A percentile compares a stretch with the other conserved stretches of the same genome.
phyloP scores from a whole-genome alignment of 2,329 filamentous ascomycete species.

The Nakataea oryzae region DNA sequence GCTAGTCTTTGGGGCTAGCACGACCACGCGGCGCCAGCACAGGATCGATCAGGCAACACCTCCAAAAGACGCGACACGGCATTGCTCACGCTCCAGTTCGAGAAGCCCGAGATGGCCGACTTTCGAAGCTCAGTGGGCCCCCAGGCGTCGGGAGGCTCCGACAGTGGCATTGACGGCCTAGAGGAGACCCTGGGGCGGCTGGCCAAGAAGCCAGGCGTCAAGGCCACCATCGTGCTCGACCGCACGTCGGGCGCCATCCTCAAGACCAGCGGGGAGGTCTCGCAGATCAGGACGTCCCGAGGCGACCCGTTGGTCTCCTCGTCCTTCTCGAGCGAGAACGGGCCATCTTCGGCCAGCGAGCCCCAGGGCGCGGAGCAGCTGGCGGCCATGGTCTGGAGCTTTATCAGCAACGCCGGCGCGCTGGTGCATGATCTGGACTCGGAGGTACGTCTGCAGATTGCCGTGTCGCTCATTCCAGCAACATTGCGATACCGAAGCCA shows the following conservation, averaged over 20 bases:
- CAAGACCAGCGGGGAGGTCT: conserved; percentile 60
- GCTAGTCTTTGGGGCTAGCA: no score
- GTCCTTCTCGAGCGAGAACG: conserved; percentile 1
- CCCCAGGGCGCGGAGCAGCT: conserved; percentile 54
- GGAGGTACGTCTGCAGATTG: conserved; percentile 38
- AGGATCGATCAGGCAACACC: neutral
- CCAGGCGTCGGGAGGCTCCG: neutral
- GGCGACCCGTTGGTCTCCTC: neutral
- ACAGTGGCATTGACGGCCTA: conserved; percentile 43
- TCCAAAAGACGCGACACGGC: neutral
- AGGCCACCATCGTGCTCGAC: conserved; percentile 67
- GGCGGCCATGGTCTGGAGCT: conserved; percentile 66
- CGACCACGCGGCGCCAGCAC: no score
- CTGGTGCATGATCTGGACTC: conserved; percentile 64
- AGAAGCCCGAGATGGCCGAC: neutral
- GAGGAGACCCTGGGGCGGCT: conserved; percentile 58
- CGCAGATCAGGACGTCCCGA: conserved; percentile 40
- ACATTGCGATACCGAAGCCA: neutral
- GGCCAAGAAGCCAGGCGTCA: conserved; percentile 68
- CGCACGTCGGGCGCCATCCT: conserved; percentile 63
- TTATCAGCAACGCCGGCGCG: conserved; percentile 57
- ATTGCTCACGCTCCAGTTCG: no score
- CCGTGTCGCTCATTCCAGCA: neutral
- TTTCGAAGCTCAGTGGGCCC: neutral
- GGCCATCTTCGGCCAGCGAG: conserved; percentile 20